phyloP scores from a whole-genome alignment of 2,329 filamentous ascomycete genomes.

The Cercospora sp. region DNA sequence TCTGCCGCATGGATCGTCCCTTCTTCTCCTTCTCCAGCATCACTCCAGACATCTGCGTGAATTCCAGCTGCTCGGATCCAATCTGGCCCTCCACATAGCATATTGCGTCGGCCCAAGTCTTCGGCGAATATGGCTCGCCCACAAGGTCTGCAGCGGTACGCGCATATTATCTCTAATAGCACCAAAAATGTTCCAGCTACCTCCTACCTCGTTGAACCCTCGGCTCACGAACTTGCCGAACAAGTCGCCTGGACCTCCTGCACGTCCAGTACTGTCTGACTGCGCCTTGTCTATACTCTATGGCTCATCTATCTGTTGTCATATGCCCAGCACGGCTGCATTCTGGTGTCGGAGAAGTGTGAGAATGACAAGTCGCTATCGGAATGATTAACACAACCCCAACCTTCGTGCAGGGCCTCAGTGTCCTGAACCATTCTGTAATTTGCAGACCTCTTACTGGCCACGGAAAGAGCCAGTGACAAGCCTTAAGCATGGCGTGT shows the following conservation, averaged over 20 bases:
- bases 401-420: neutral
- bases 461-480: neutral
- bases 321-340: neutral
- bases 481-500: conserved; percentile 5
- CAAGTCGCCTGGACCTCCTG: neutral
- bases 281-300: neutral
- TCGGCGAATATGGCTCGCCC: neutral
- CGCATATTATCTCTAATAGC: neutral
- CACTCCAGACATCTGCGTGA: neutral
- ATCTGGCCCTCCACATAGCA: neutral
- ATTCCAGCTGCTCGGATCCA: neutral
- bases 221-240: neutral
- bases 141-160: neutral
- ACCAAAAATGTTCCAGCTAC: neutral
- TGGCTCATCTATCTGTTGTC: neutral
- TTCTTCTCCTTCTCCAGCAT: neutral
- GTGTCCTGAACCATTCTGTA: neutral
- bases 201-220: neutral
- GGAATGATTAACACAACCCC: neutral
- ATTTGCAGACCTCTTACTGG: neutral
- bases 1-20: neutral
- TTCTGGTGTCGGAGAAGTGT: neutral
- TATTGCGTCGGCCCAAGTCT: neutral
- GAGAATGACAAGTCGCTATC: neutral
- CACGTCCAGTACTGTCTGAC: neutral